Base-by-base conservation (phyloP, 2,329 filamentous ascomycete species). In the Aspergillus versicolor region DNA sequence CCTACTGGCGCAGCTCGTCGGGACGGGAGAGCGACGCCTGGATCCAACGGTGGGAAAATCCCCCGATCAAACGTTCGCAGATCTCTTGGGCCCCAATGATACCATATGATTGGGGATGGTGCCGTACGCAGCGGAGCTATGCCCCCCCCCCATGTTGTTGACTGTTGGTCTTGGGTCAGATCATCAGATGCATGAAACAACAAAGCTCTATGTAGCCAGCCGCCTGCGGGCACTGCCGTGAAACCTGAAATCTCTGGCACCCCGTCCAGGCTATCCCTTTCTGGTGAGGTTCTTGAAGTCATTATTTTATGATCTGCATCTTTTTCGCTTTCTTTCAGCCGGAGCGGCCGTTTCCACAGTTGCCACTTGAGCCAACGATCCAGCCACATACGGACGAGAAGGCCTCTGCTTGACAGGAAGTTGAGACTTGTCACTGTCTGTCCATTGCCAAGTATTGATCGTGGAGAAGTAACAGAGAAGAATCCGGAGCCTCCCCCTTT, bases 161-260 rank as follows among this genome's bases (percentile, higher is more conserved):
- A 19, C 44, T 38, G 51, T 38, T 52, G 54, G 21, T 53, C 45
- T 37, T 19, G 37, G 45, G 41, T 27, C 7, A 24, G 24, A 24
- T 24, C 24, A 24, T 24, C 49, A 49, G 54, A 54, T 40, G 47
- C 30, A 30, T 52, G 54, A 52, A 52, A 52, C 34, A 56, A 63
- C 58, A 60, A 63, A 67, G 64, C 66, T 67, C 64, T 65, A 67
- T 69, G 69, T 65, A 32, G 55, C 58, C 65, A 67, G 54, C 69
- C 69, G 69, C 17, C 56, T 37, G 43, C 43, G 43, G 41, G 15
- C 48, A 54, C 52, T 42, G 37, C 45, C 51, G 56, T 56, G 57
- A 66, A 67, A 58, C 46, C 41, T 38, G 54, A 60, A 49, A 49
- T 32, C 43, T 48, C 43, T 44, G 44, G 32, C 50, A 44, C 24